Percentiles rank a stretch among this genome's conserved stretches.
These are phyloP conservation scores for Paecilomyces formosus DNA, from an alignment of 2,329 filamentous ascomycete species.

Conservation along the genomic window DNA sequence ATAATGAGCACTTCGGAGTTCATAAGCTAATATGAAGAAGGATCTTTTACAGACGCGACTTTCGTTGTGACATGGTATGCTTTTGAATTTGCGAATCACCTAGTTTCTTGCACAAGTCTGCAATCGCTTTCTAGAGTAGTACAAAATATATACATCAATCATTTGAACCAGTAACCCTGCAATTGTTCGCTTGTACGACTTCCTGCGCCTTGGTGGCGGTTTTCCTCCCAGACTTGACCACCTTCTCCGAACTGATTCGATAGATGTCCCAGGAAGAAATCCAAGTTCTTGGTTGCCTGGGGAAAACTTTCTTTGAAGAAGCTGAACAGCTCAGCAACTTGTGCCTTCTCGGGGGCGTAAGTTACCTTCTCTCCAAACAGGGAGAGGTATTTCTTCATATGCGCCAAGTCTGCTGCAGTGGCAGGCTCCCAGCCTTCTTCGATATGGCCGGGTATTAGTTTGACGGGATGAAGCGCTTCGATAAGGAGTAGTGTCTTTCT, in stretches of 20 bases:
- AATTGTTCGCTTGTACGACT: conserved; percentile 7
- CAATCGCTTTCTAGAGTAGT: no score
- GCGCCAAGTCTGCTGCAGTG: conserved; percentile 17
- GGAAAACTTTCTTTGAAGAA: conserved; percentile 23
- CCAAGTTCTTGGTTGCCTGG: conserved; percentile 20
- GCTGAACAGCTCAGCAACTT: conserved; percentile 20
- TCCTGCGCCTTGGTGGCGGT: conserved; percentile 18
- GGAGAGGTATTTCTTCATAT: conserved; percentile 21
- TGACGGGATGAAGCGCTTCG: conserved; percentile 16
- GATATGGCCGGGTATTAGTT: conserved; percentile 20
- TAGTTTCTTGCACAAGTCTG: no score
- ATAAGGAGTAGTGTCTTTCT: conserved; percentile 17
- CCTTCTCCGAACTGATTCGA: conserved; percentile 25
- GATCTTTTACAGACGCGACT: no score
- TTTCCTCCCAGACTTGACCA: conserved; percentile 24
- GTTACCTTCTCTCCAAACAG: conserved; percentile 21
- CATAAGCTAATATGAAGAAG: no score
- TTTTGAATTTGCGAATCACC: no score
- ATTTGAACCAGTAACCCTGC: conserved; percentile 11
- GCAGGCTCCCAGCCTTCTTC: conserved; percentile 21
- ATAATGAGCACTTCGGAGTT: no score
- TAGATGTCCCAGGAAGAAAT: conserved; percentile 27
- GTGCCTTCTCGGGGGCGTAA: conserved; percentile 15
- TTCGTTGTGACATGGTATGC: no score
- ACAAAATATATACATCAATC: background rate